phyloP scores from a whole-genome alignment of 2,329 filamentous ascomycete species.

The Alternaria sp. region DNA sequence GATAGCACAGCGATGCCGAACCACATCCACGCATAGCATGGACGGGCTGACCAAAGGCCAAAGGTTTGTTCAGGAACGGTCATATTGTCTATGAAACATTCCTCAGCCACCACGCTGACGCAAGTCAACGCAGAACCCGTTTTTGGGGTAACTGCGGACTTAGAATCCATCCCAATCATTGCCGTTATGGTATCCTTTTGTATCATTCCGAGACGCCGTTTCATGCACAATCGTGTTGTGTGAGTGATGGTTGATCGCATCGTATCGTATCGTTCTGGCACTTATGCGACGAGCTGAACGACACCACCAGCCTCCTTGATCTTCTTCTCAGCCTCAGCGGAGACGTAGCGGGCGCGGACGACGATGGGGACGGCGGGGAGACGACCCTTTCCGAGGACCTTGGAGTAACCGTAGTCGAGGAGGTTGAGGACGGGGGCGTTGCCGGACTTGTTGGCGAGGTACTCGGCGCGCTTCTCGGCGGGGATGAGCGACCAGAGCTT shows the following conservation, averaged over 20 bases:
- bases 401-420: constrained; percentile 95
- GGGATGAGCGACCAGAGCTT: constrained; percentile 99
- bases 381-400: constrained; percentile 98
- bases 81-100: constrained; percentile 54
- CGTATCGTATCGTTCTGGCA: neutral
- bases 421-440: constrained; percentile 98
- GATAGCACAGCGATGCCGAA: neutral
- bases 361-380: constrained; percentile 92
- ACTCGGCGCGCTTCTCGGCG: constrained; percentile 88
- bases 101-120: constrained; percentile 61
- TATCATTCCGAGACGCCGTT: constrained; percentile 33
- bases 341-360: constrained; percentile 94
- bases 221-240: constrained; percentile 27
- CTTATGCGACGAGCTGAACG: constrained; percentile 91
- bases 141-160: constrained; percentile 30
- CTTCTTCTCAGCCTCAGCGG: constrained; percentile 96
- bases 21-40: neutral
- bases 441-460: constrained; percentile 84
- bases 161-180: constrained; percentile 30
- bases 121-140: constrained; percentile 27
- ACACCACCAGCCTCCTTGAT: constrained; percentile 98
- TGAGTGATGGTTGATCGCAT: neutral
- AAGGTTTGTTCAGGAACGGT: constrained; percentile 61
- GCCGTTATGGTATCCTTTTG: constrained; percentile 38
- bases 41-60: neutral